phyloP scores from a whole-genome alignment of 805 yeast species.

The Sugiyamaella boreocaroliniensis region DNA sequence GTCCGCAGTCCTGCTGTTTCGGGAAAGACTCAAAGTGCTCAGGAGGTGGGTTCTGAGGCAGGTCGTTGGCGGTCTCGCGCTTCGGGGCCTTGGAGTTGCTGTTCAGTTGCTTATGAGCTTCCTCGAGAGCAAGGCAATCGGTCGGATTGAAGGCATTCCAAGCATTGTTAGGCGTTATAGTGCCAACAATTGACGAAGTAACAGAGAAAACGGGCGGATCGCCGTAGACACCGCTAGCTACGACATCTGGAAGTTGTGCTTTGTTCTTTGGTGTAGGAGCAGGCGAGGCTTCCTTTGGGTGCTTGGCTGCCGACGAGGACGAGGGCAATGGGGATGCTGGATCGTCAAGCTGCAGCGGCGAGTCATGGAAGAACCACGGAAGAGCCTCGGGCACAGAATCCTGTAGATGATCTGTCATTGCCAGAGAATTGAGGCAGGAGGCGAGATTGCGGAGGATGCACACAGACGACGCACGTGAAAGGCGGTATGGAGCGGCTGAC shows the following conservation, averaged over 20 bases:
- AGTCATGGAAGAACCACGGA: constrained; percentile 25
- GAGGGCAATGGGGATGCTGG: constrained; percentile 24
- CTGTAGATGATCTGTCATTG: background rate
- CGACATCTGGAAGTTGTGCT: background rate
- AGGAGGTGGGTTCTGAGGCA: background rate
- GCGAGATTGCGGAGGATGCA: too few species aligned
- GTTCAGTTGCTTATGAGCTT: constrained; percentile 3
- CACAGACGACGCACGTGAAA: background rate
- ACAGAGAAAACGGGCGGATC: constrained; percentile 20
- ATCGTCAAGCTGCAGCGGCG: constrained; percentile 21
- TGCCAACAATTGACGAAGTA: constrained; percentile 20
- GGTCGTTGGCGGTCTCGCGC: background rate
- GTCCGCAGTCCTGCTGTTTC: constrained; percentile 4
- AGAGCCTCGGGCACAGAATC: constrained; percentile 9
- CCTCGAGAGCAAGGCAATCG: constrained; percentile 27
- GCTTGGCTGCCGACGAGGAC: constrained; percentile 1
- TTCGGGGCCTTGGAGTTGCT: background rate
- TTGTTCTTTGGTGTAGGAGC: background rate
- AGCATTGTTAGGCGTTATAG: constrained; percentile 23
- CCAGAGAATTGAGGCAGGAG: too few species aligned
- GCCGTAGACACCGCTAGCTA: background rate
- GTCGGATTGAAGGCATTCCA: constrained; percentile 36
- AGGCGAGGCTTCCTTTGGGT: background rate
- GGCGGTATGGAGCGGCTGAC: too few species aligned
- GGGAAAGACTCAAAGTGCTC: background rate